Evolutionary conservation across 768 basidiomycete genomes (phyloP), one percentile per base, ranked within the genome.

Genomic region (Lepiota brunneoincarnata): DNA sequence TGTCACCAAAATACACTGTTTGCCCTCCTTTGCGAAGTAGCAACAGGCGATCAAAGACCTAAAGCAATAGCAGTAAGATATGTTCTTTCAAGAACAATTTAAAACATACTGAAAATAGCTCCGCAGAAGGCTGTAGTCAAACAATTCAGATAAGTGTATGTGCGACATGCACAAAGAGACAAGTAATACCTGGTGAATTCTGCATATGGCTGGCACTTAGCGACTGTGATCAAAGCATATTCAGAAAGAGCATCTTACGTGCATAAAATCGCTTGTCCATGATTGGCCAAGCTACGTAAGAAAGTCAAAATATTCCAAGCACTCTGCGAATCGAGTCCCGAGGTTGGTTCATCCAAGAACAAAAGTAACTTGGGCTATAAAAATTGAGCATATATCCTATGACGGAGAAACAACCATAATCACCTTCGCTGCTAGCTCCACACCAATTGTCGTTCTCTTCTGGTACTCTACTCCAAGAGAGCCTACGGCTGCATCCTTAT

Each of bases 271-370:
- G 91, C 89, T 63, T 93, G 92, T 1, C 93, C 93, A 51, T 81
- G 80, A 52, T 89, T 79, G 4, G 91, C 90, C 23, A 94, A 80
- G 35, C 84, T 79, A 5, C 85, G 75, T 43, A 94, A 70, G 75
- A 94, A 91, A 4, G 76, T 73, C 47, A 91, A 72, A 59, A 93
- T 91, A 24, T 86, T 85, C 89, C 90, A 91, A 2, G 92, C 91
- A 43, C 86, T 88, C 67, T 93, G 90, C 10, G 90, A 91, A 64
- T 93, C 91, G 12, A 94, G 78, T 50, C 92, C 91, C 18, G 89
- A 86, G 0, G 93, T 95, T 0, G 93, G 93, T 65, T 95, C 92
- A 63, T 94, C 93, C 48, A 93, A 72, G 78, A 95, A 95, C 18
- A 95, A 76, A 0, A 96, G 74, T 0, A 93, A 73, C 63, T 83